Evolutionary conservation across 805 yeast species (phyloP).

Genomic region (Lachancea lanzarotensis): DNA sequence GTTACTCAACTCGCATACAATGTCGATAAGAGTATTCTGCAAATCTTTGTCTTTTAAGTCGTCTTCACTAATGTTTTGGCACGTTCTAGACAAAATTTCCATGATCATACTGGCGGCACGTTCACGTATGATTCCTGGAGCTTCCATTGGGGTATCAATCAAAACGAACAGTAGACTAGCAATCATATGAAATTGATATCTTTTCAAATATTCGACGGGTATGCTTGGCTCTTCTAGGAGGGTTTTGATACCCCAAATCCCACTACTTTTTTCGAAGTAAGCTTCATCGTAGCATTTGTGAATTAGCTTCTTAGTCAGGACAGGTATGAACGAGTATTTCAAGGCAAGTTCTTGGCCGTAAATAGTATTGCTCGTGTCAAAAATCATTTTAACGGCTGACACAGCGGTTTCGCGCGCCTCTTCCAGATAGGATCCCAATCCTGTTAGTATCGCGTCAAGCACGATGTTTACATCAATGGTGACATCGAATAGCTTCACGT

Average conservation of each 20-base stretch:
- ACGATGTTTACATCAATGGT: constrained; percentile 63
- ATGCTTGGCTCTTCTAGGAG: constrained; percentile 62
- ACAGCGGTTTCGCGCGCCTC: constrained; percentile 69
- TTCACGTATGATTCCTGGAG: constrained; percentile 70
- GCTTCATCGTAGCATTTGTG: constrained; percentile 90
- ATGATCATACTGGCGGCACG: constrained; percentile 65
- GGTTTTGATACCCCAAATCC: constrained; percentile 73
- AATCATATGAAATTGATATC: constrained; percentile 75
- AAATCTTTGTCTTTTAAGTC: constrained; percentile 61
- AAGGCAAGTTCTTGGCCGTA: constrained; percentile 68
- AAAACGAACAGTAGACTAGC: constrained; percentile 84
- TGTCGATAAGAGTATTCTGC: constrained; percentile 75
- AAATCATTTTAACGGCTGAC: constrained; percentile 55
- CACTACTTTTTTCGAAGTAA: constrained; percentile 81
- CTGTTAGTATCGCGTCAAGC: constrained; percentile 67
- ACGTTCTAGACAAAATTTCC: constrained; percentile 59
- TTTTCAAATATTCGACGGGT: constrained; percentile 66
- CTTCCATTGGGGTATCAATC: constrained; percentile 83
- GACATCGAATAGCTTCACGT: constrained; percentile 72
- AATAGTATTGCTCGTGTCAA: constrained; percentile 52
- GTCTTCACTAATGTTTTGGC: constrained; percentile 51
- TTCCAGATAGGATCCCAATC: constrained; percentile 68
- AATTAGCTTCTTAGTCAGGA: constrained; percentile 72
- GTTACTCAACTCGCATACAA: constrained; percentile 89
- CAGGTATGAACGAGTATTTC: constrained; percentile 67